A percentile compares a stretch with the other conserved stretches of the same genome.
These are phyloP conservation scores for Jatropha curcas DNA, from an alignment of 345 rosid genomes.

Conservation along the genomic window DNA sequence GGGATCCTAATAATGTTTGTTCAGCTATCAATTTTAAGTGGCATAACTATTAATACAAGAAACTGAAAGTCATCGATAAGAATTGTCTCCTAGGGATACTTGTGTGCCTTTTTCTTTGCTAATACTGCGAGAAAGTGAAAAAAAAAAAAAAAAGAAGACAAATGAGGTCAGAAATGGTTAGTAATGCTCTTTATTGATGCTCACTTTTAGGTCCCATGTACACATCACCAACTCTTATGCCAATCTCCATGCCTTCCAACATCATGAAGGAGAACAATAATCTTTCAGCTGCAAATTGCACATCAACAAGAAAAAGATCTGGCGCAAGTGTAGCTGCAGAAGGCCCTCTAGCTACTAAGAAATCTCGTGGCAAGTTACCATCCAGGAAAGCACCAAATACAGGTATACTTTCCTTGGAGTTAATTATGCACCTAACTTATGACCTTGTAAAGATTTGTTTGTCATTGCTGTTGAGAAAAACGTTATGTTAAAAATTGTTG, in stretches of 20 bases:
- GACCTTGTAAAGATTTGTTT: neutral
- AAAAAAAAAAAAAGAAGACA: too few species aligned
- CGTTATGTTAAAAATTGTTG: too few species aligned
- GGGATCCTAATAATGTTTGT: neutral
- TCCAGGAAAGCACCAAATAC: slow-evolving; percentile 28
- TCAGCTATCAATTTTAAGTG: neutral
- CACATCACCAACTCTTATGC: slow-evolving; percentile 39
- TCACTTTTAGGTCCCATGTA: slow-evolving; percentile 37
- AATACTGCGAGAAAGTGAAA: neutral
- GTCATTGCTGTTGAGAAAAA: too few species aligned
- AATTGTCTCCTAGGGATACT: neutral
- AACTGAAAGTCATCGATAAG: neutral
- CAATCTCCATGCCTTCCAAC: slow-evolving; percentile 37
- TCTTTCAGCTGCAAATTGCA: slow-evolving; percentile 23
- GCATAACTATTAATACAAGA: neutral
- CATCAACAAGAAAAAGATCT: slow-evolving; percentile 52
- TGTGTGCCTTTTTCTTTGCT: neutral
- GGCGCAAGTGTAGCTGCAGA: slow-evolving; percentile 29
- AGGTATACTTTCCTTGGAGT: slow-evolving; percentile 37
- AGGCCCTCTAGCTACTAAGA: slow-evolving; percentile 49
- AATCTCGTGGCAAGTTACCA: slow-evolving; percentile 36
- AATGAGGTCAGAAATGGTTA: neutral
- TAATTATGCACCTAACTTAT: neutral
- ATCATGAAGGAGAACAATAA: slow-evolving; percentile 21
- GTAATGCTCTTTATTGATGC: slow-evolving; percentile 6